phyloP scores from a whole-genome alignment of 1,139 yeast genomes.

The Blastobotrys raffinosifermentans region DNA sequence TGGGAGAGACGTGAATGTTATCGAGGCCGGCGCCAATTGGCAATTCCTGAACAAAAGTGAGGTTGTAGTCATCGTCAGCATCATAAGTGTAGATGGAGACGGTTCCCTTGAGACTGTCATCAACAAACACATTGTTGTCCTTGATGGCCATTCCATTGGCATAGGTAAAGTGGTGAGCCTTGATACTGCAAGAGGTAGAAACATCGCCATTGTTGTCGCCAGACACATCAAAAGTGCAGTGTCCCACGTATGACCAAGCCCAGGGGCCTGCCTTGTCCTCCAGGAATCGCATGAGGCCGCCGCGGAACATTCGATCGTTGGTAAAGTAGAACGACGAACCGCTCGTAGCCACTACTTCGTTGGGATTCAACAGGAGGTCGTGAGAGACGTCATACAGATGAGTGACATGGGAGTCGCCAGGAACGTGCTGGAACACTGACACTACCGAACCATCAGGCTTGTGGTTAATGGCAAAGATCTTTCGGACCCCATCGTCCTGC shows the following conservation, averaged over 20 bases:
- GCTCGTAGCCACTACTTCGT: conserved; percentile 14
- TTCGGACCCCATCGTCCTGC: conserved; percentile 9
- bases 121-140: conserved; percentile 8
- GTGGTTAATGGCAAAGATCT: conserved; percentile 17
- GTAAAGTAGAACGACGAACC: conserved; percentile 14
- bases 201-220: conserved; percentile 2
- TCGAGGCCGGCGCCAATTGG: conserved; percentile 14
- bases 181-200: conserved; percentile 8
- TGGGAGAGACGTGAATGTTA: conserved; percentile 15
- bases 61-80: conserved; percentile 5
- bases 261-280: conserved; percentile 12
- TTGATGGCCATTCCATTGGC: conserved; percentile 16
- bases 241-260: conserved; percentile 11
- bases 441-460: conserved; percentile 14
- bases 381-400: conserved; percentile 11
- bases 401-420: conserved; percentile 9
- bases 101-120: conserved; percentile 13
- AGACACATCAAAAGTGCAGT: conserved; percentile 7
- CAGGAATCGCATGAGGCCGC: conserved; percentile 4
- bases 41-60: background rate
- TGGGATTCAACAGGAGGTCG: conserved; percentile 14
- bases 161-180: conserved; percentile 9
- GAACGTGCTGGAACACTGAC: conserved; percentile 15
- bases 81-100: conserved; percentile 11
- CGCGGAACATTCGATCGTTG: conserved; percentile 16